Evolutionary conservation across 2,329 filamentous ascomycete species (phyloP), one percentile per base, ranked within the genome.

Genomic region (Talaromyces atroroseus): DNA sequence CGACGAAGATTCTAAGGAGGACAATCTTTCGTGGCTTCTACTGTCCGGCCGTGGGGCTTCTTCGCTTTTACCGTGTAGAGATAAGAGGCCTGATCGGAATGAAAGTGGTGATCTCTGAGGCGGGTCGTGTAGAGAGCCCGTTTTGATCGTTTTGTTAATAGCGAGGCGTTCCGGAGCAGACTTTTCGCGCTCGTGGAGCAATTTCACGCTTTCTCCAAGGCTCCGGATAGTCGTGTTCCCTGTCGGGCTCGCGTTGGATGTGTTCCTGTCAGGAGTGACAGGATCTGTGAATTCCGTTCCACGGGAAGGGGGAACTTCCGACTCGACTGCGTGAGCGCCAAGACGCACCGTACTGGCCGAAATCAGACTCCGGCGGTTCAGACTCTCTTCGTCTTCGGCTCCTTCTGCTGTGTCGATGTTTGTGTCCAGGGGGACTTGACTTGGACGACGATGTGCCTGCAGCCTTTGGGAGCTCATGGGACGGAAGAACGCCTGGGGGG

Each of bases 381-480:
- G 79, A 57, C 68, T 77, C 24, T 66, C 70, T 23, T 78, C 69
- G 52, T 78, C 74, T 20, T 66, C 73, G 60, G 71, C 73, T n/a
- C 72, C 73, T 54, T 79, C 74, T 18, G 70, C 66, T 18, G 65
- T 26, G 68, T 65, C 32, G 66, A 65, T 32, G 61, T 66, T 56
- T 68, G 71, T 46, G 69, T 73, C 60, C 67, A 58, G 38, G 78
- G 80, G 48, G 78, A 77, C 63, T 47, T 58, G 56, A 42, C 56
- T 58, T 42, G 78, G 83, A 61, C 86, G 85, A 70, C 92, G 82
- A 73, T 97, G 94, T 54, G 91, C 91, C 74, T 97, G 92, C 51
- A 97, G 78, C 70, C 90, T 88, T 71, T 96, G 91, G 23, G 92
- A 95, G 75, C 92, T 97, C 90, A 99, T 95, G 40, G 94, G 94